phyloP scores from a whole-genome alignment of 2,329 filamentous ascomycete species.

The Cordyceps tenuipes region DNA sequence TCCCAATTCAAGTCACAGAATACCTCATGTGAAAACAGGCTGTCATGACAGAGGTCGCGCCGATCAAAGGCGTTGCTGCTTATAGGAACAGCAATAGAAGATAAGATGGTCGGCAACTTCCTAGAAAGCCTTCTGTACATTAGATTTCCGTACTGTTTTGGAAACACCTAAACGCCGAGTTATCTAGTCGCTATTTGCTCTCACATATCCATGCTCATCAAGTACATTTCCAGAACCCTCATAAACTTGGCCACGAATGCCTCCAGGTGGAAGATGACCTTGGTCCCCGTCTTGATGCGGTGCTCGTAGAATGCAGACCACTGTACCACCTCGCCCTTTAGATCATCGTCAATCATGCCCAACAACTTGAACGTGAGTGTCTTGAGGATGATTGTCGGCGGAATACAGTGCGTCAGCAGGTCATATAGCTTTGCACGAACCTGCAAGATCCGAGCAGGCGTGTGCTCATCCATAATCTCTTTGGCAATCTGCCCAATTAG shows the following conservation, averaged over 20 bases:
- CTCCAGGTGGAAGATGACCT: slow-evolving; percentile 96
- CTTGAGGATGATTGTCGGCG: slow-evolving; percentile 87
- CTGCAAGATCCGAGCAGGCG: slow-evolving; percentile 78
- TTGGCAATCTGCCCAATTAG: slow-evolving; percentile 83
- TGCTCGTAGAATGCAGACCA: slow-evolving; percentile 99
- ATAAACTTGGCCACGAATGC: slow-evolving; percentile 99
- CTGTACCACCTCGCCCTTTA: slow-evolving; percentile 87
- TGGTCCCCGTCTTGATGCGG: slow-evolving; percentile 80
- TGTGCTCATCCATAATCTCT: slow-evolving; percentile 88
- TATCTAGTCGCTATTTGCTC: neutral
- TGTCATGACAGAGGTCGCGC: too few relatives aligned
- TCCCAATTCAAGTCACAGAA: too few relatives aligned
- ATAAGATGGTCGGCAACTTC: too few relatives aligned
- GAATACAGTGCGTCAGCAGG: slow-evolving; percentile 92
- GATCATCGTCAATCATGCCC: slow-evolving; percentile 72
- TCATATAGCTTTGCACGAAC: slow-evolving; percentile 95
- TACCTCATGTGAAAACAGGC: too few relatives aligned
- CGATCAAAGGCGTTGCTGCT: too few relatives aligned
- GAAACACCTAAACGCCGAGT: slow-evolving; percentile 5
- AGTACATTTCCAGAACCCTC: slow-evolving; percentile 85
- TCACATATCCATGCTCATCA: slow-evolving; percentile 76
- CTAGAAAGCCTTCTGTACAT: too few relatives aligned
- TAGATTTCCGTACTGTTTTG: too few relatives aligned
- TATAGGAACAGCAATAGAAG: too few relatives aligned
- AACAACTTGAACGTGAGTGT: slow-evolving; percentile 92